Percentiles rank a stretch among this genome's conserved stretches.
Conservation (phyloP, 768 basidiomycete genomes). For the Punctularia strigosozonata region DNA sequence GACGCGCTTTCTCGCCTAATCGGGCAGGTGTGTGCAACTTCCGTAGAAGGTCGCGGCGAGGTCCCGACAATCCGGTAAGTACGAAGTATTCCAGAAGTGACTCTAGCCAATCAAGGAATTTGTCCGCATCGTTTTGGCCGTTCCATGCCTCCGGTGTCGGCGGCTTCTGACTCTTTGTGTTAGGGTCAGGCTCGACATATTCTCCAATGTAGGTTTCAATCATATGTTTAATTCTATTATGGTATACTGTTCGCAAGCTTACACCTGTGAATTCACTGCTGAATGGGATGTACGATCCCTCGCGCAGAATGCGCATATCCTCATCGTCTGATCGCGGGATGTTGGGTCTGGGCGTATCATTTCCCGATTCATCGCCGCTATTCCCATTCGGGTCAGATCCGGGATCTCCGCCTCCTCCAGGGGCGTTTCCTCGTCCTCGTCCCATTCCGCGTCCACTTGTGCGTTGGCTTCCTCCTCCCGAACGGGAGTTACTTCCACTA, state of each 20-base stretch:
- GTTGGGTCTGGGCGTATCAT: background rate
- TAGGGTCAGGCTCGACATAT: background rate
- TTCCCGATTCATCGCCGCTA: background rate
- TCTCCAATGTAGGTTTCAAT: background rate
- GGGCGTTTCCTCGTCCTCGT: too few relatives aligned
- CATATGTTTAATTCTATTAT: background rate
- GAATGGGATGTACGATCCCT: background rate
- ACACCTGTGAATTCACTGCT: background rate
- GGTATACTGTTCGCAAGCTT: background rate
- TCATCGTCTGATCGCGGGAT: background rate
- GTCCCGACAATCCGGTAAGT: too few relatives aligned
- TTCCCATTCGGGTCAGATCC: background rate
- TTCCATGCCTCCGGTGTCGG: background rate
- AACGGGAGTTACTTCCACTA: too few relatives aligned
- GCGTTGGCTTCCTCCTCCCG: too few relatives aligned
- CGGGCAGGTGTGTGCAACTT: too few relatives aligned
- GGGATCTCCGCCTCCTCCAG: background rate
- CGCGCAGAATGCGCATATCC: background rate
- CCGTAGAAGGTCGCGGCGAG: too few relatives aligned
- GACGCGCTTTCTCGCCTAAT: too few relatives aligned
- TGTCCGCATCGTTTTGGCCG: background rate
- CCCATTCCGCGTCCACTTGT: too few relatives aligned
- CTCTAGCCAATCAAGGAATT: background rate
- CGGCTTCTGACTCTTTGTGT: background rate
- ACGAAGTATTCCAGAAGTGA: too few relatives aligned